These are phyloP conservation scores for Annona cherimola DNA, from an alignment of 164 flowering plant genomes.

Conservation along the genomic window DNA sequence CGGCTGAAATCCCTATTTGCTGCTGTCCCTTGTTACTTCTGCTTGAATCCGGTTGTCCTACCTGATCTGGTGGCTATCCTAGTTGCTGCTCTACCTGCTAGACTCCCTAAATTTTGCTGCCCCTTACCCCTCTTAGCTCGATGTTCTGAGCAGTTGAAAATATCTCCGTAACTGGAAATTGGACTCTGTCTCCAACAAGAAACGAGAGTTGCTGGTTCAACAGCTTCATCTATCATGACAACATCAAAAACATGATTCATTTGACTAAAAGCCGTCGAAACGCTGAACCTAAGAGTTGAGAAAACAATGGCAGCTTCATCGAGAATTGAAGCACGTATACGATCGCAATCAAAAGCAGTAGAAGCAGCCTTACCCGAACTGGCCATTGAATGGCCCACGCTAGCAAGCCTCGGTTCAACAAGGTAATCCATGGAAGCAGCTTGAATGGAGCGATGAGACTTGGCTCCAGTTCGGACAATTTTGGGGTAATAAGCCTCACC, in stretches of 20 bases:
- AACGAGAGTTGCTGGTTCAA: slow-evolving; percentile 77
- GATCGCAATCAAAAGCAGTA: slow-evolving; percentile 50
- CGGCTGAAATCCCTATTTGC: too few species aligned
- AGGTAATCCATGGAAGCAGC: slow-evolving; percentile 88
- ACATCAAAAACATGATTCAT: slow-evolving; percentile 78
- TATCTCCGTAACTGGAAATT: too few species aligned
- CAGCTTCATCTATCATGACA: slow-evolving; percentile 98
- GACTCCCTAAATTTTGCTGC: too few species aligned
- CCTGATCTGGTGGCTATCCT: too few species aligned
- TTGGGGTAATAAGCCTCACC: slow-evolving; percentile 72
- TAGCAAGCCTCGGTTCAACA: slow-evolving; percentile 68
- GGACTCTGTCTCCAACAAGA: too few species aligned
- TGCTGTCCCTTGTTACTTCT: too few species aligned
- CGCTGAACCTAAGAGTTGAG: slow-evolving; percentile 96
- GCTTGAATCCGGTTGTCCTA: too few species aligned
- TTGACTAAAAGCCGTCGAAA: slow-evolving; percentile 65
- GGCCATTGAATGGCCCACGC: slow-evolving; percentile 32
- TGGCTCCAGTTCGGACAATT: slow-evolving; percentile 91
- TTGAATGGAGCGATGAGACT: slow-evolving; percentile 84
- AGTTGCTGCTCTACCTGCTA: too few species aligned
- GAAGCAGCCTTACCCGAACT: slow-evolving; percentile 54
- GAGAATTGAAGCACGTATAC: slow-evolving; percentile 68
- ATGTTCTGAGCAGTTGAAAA: too few species aligned
- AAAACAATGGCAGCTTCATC: slow-evolving; percentile 95
- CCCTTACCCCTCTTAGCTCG: too few species aligned